Evolutionary conservation across 2,329 filamentous ascomycete genomes (phyloP).

Genomic region (Trichoderma cornu-damae): DNA sequence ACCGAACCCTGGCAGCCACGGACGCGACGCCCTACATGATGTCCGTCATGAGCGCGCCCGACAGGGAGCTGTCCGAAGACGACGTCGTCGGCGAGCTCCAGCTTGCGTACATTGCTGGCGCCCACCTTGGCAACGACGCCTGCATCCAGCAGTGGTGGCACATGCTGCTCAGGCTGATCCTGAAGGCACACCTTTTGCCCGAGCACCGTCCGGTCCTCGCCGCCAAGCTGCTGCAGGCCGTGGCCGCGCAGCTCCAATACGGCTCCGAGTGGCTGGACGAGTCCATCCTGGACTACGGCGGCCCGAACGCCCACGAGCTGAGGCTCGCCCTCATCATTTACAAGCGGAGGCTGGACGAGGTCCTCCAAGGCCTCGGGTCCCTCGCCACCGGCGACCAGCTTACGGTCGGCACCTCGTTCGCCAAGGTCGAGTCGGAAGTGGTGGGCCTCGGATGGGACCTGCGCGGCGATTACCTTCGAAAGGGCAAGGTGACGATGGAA

Average conservation of each 20-base stretch:
- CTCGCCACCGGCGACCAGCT: constrained; percentile 37
- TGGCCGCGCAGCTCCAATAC: constrained; percentile 53
- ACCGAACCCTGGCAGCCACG: constrained; percentile 40
- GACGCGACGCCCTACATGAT: constrained; percentile 47
- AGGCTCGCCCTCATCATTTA: constrained; percentile 49
- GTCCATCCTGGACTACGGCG: constrained; percentile 38
- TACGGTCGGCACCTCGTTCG: constrained; percentile 45
- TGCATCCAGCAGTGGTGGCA: constrained; percentile 61
- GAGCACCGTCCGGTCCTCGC: constrained; percentile 41
- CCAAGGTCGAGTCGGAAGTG: constrained; percentile 30
- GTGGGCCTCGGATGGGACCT: constrained; percentile 53
- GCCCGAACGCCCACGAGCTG: constrained; percentile 34
- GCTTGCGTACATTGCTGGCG: constrained; percentile 53
- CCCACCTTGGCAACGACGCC: constrained; percentile 52
- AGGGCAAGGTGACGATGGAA: constrained; percentile 47
- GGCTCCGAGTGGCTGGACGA: constrained; percentile 45
- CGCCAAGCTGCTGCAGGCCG: constrained; percentile 42
- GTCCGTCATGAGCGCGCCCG: constrained; percentile 33
- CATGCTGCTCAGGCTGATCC: constrained; percentile 46
- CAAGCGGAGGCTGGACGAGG: constrained; percentile 48
- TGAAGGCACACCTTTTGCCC: constrained; percentile 46
- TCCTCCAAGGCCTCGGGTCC: constrained; percentile 35
- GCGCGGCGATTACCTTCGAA: constrained; percentile 43
- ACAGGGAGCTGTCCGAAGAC: constrained; percentile 28
- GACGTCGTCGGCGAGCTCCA: constrained; percentile 57